Evolutionary conservation across 2,329 filamentous ascomycete genomes (phyloP).

Genomic region (Biscogniauxia mediterranea): DNA sequence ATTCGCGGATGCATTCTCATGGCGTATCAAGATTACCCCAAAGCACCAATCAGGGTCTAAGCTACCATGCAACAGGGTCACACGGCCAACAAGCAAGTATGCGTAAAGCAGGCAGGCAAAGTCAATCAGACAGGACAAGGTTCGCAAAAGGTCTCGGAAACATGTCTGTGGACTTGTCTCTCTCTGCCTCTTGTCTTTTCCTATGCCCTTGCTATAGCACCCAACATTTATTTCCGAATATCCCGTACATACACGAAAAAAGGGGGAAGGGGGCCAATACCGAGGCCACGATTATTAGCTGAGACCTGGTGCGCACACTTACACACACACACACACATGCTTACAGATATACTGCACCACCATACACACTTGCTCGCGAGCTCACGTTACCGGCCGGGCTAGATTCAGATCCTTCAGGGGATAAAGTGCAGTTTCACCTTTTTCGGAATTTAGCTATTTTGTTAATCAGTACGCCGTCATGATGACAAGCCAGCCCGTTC

Average conservation of each 20-base stretch:
- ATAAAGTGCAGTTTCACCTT: neutral
- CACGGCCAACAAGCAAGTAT: neutral
- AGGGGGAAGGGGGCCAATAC: neutral
- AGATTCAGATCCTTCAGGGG: neutral
- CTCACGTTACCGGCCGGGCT: neutral
- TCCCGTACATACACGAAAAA: neutral
- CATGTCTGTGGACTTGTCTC: neutral
- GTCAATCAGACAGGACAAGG: too few species aligned
- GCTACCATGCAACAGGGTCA: neutral
- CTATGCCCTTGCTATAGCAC: neutral
- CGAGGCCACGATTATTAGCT: neutral
- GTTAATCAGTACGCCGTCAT: neutral
- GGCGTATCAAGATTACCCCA: neutral
- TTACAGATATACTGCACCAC: too few species aligned
- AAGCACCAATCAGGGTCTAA: neutral
- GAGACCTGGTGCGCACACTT: neutral
- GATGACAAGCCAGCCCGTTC: neutral
- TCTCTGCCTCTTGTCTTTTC: neutral
- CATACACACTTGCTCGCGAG: too few species aligned
- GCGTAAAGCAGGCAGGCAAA: neutral
- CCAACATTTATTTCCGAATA: neutral
- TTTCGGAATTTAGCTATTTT: neutral
- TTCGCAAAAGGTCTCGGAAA: neutral
- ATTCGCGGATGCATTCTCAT: neutral
- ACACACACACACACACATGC: neutral